These are phyloP conservation scores for Melocanna baccifera DNA, from an alignment of 176 grass and related monocot species.

Conservation along the genomic window DNA sequence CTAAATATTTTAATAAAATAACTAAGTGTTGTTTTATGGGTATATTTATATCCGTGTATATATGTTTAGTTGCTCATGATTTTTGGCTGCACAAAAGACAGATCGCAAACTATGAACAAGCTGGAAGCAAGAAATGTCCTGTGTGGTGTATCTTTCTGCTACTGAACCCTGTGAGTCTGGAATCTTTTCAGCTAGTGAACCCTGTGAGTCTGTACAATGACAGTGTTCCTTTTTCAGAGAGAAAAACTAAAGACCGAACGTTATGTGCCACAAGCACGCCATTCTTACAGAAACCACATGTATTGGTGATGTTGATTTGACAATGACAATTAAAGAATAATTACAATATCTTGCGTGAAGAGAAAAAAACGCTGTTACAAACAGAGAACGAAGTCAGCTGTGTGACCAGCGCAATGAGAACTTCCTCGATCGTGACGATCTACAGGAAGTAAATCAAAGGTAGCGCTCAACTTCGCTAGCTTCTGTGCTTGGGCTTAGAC, in stretches of 20 bases:
- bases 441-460: no score
- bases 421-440: no score
- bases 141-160: neutral
- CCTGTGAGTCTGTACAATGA: neutral
- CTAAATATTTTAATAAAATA: neutral
- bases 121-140: neutral
- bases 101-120: no score
- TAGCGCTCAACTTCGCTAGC: no score
- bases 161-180: neutral
- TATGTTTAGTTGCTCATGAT: neutral
- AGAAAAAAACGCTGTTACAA: neutral
- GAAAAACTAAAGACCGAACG: neutral
- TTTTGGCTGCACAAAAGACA: neutral
- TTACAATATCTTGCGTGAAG: neutral
- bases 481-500: no score
- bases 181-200: neutral
- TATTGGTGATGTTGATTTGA: neutral
- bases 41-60: no score
- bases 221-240: neutral
- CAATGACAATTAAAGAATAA: neutral
- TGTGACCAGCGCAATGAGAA: neutral
- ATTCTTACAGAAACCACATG: neutral
- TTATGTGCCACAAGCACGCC: neutral
- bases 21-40: no score
- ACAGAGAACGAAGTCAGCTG: neutral